Base-by-base conservation (phyloP, 225 moss, liverwort and hornwort genomes). In the Bryoerythrophyllum caledonicum region DNA sequence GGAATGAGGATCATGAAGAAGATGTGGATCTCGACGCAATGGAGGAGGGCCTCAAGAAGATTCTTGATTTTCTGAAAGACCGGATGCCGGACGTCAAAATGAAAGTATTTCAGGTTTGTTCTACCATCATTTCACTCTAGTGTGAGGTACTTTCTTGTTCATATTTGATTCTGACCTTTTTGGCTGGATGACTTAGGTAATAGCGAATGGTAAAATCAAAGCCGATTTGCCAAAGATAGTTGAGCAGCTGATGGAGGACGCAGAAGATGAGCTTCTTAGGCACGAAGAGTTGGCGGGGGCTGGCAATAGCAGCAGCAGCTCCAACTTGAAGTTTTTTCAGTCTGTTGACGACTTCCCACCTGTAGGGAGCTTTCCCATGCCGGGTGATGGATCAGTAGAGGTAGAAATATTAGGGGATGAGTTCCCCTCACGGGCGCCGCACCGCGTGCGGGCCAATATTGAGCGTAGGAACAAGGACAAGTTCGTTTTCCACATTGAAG, bases 21-120 rank as follows among this genome's bases (percentile, higher is more conserved):
- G 69, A 86, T 26, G 91, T 84, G 75, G 88, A 89, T 77, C 79
- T 88, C 43, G 93, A 86, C 55, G 83, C 86, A 23, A 86, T 92
- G 83, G 92, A 91, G 79, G 93, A 93, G 83, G 91, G 96, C 34
- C 83, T 96, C 9, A 91, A 88, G 82, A 93, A 91, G 75, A 93
- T 96, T 68, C 82, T 96, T 38, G 93, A 90, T 77, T 96, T 96
- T 74, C 79, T 96, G 35, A 92, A 96, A 72, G 93, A 91, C 63
- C 90, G 91, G 72, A 96, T 96, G 90, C 96, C 96, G 28, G 93
- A 93, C 65, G 87, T 96, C 63, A 96, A 86, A 79, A 71, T 96
- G 76, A 96, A 96, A 76, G 93, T 91, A 34, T 90, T 86, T 57
- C 80, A 86, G 86, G 86, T 86, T 75, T 37, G 74, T 66, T 70